Percentiles rank a stretch among this genome's conserved stretches.
These are phyloP conservation scores for Plasmodium gonderi DNA, from an alignment of 169 alveolate species.

Conservation along the genomic window DNA sequence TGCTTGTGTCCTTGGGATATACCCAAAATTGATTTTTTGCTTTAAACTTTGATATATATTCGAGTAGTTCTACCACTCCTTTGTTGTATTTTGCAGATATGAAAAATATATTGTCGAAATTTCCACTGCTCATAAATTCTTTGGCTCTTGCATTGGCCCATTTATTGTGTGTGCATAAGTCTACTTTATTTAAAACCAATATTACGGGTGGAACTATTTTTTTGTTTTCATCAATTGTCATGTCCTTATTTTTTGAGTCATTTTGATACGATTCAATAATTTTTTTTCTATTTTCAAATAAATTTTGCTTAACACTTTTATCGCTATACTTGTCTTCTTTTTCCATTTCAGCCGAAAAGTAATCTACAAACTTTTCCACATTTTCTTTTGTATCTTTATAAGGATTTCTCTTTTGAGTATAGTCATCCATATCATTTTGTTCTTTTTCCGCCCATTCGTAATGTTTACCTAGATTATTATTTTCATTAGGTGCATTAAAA, in stretches of 20 bases:
- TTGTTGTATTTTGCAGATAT: slow-evolving; percentile 86
- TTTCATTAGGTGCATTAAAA: background rate
- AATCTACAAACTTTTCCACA: slow-evolving; percentile 17
- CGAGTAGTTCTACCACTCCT: slow-evolving; percentile 82
- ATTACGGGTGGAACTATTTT: slow-evolving; percentile 78
- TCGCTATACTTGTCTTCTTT: slow-evolving; percentile 35
- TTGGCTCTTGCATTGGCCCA: slow-evolving; percentile 83
- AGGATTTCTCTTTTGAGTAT: background rate
- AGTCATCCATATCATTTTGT: background rate
- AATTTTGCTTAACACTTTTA: slow-evolving; percentile 53
- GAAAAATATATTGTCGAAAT: slow-evolving; percentile 83
- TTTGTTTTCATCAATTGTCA: background rate
- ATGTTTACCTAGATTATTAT: background rate
- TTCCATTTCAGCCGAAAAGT: slow-evolving; percentile 44
- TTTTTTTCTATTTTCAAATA: slow-evolving; percentile 64
- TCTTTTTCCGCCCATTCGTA: background rate
- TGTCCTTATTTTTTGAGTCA: background rate
- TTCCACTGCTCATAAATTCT: slow-evolving; percentile 87
- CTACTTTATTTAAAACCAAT: slow-evolving; percentile 84
- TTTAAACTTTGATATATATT: slow-evolving; percentile 75
- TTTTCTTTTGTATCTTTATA: background rate
- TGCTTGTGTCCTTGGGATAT: slow-evolving; percentile 85
- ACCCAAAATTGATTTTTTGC: slow-evolving; percentile 86
- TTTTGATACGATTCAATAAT: slow-evolving; percentile 40
- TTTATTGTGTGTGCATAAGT: slow-evolving; percentile 79